Base-by-base conservation (phyloP, 805 yeast genomes). In the Dipodascus geniculatus region DNA sequence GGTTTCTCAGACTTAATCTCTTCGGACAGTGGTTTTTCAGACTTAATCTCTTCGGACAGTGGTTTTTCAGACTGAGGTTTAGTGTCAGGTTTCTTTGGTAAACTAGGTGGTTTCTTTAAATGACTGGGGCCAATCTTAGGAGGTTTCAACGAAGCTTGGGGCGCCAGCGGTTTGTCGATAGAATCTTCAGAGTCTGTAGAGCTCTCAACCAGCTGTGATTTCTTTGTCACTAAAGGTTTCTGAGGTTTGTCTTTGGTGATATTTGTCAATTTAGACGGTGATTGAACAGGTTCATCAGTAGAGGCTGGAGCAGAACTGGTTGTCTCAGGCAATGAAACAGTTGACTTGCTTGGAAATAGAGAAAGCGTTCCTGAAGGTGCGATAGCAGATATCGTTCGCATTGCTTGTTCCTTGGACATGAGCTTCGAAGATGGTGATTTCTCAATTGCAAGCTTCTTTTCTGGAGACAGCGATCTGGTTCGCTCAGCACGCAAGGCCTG, bases 401-500 rank as follows among this genome's bases (percentile, higher is more conserved):
- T 38, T 38, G 19, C 44, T 16, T 38, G 44, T 38, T 38, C 44
- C 14, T 38, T 38, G 4, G 44, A 14, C 17, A 17, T 38, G 20
- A n/a, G 19, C 44, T 38, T 38, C 14, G 19, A 38, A 6, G 44
- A 6, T 6, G 11, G 11, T 38, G 44, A 16, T 17, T 38, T 38
- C 17, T n/a, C 20, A 14, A 38, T 38, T 38, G 31, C 31, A 3
- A 42, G 49, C 44, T 50, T 47, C 51, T 58, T 58, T 3, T 42
- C 44, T 1, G 62, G 62, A 8, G 62, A 58, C 14, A 54, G 11
- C 16, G 64, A 61, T 3, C 61, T 53, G 3, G 62, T 51, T 24
- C 60, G 28, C 20, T 56, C 54, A 3, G 54, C 64, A 19, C 66
- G 51, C 23, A 63, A 44, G 2, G 64, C 65, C 48, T 59, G 56